A percentile compares a stretch with the other conserved stretches of the same genome.
Conservation (phyloP, 2,329 filamentous ascomycete genomes). For the Shiraia sp. region DNA sequence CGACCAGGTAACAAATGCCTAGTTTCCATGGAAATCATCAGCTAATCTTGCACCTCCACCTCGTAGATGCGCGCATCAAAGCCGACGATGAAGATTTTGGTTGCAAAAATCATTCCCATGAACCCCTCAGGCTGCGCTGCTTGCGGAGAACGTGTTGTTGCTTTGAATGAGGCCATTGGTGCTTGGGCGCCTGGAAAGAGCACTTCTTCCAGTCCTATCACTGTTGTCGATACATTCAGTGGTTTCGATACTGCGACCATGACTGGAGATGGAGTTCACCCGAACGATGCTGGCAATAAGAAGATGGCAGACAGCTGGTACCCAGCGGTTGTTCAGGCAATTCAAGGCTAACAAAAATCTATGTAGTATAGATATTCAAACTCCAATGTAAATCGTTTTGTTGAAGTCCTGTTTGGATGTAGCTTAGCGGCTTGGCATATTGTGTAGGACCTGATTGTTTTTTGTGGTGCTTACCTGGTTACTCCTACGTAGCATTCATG, state of each 20-base stretch:
- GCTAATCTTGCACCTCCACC: too few relatives aligned
- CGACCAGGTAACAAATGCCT: conserved; percentile 20
- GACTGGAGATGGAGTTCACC: conserved; percentile 31
- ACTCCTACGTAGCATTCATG: too few relatives aligned
- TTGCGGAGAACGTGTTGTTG: conserved; percentile 12
- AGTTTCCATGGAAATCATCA: too few relatives aligned
- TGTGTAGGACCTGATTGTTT: too few relatives aligned
- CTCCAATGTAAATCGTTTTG: too few relatives aligned
- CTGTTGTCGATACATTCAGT: conserved; percentile 21
- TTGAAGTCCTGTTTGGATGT: too few relatives aligned
- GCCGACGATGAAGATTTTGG: conserved; percentile 43
- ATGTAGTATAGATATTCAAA: too few relatives aligned
- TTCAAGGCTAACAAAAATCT: conserved; percentile 4
- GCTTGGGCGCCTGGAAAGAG: conserved; percentile 18
- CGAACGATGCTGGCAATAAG: conserved; percentile 21
- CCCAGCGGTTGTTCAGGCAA: conserved; percentile 9
- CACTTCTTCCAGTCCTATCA: conserved; percentile 11
- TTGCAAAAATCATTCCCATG: conserved; percentile 17
- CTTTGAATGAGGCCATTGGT: conserved; percentile 22
- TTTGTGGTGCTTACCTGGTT: too few relatives aligned
- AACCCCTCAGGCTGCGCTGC: conserved; percentile 11
- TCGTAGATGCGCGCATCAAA: conserved; percentile 45
- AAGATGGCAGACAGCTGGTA: conserved; percentile 21
- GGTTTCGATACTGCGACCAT: conserved; percentile 25
- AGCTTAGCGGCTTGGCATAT: too few relatives aligned